Evolutionary conservation across 352 stramenopile genomes (phyloP).

Genomic region (Globisporangium heterothallicum): DNA sequence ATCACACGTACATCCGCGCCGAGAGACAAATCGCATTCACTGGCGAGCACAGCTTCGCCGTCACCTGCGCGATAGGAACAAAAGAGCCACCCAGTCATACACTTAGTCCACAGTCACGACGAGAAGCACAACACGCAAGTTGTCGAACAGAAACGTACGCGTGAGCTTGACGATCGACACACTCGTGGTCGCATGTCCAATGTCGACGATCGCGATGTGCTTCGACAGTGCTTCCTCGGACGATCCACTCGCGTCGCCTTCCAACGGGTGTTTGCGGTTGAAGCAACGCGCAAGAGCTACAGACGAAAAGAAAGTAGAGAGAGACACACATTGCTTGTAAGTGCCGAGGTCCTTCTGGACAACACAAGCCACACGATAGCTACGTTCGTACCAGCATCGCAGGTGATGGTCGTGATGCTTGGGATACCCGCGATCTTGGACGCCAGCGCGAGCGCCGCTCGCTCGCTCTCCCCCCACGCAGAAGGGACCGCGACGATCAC

Average conservation of each 20-base stretch:
- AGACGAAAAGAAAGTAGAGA: too few species aligned
- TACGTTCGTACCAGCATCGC: constrained; percentile 23
- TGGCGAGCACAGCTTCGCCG: constrained; percentile 52
- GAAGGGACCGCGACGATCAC: constrained; percentile 65
- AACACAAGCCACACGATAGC: constrained; percentile 1
- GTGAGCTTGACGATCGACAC: constrained; percentile 70
- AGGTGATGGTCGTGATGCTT: constrained; percentile 41
- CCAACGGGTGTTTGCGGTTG: constrained; percentile 76
- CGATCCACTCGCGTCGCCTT: constrained; percentile 15
- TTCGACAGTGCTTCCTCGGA: constrained; percentile 21
- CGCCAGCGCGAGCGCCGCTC: constrained; percentile 37
- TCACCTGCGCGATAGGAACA: constrained; percentile 15
- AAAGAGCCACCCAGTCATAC: neutral
- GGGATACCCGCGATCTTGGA: constrained; percentile 60
- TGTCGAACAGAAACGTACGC: constrained; percentile 10
- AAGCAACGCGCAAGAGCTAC: constrained; percentile 56
- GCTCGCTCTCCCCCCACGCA: constrained; percentile 49
- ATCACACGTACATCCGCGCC: constrained; percentile 47
- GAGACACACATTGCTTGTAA: too few species aligned
- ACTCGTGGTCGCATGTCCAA: constrained; percentile 78
- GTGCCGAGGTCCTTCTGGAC: too few species aligned
- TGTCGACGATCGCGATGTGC: constrained; percentile 85
- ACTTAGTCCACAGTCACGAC: neutral
- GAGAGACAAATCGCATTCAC: constrained; percentile 45
- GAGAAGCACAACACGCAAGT: neutral